Evolutionary conservation across 1,139 yeast genomes (phyloP), one percentile per base, ranked within the genome.

Genomic region (Zygoascus meyerae): DNA sequence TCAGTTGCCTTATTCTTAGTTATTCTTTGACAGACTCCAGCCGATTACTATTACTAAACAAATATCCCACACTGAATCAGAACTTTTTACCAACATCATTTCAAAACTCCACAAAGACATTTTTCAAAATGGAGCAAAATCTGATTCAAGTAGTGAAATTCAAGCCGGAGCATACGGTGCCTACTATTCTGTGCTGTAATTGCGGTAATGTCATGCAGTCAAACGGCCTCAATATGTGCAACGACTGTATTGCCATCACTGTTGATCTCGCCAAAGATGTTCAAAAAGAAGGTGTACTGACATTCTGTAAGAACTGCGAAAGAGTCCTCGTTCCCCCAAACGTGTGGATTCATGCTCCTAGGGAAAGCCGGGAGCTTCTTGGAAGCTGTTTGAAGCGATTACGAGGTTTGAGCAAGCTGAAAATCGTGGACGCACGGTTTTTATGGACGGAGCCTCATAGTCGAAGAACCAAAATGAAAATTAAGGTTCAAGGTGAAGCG

Each of bases 381-480:
- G 97, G 97, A 1, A 72, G 90, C 40, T 90, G 97, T 72, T 72
- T 94, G 57, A 81, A 92, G 68, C 79, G 95, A 64, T 74, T 94
- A 57, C 86, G 86, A 62, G 97, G 97, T 46, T 72, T 90, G 58
- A 86, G 77, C 55, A 87, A 86, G 60, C 92, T 89, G 45, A 75
- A 97, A 58, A 71, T 92, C 55, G 80, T 87, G 34, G 98, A 94
- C 69, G 98, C 98, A 3, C 78, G 92, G 11, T 94, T 89, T 61
- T 79, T 94, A 52, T 94, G 99, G 99, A 94, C 98, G 1, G 99
- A 94, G 69, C 98, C 99, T 2, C 99, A 94, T 67, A 89, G 97
- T 31, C 79, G 98, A 67, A 82, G 98, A 72, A 80, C 92, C 52
- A 80, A 90, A 66, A 79, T 94, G 54, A 89, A 89, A 62, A 69